Conservation (phyloP, 2,329 filamentous ascomycete species). For the Venturia effusa region DNA sequence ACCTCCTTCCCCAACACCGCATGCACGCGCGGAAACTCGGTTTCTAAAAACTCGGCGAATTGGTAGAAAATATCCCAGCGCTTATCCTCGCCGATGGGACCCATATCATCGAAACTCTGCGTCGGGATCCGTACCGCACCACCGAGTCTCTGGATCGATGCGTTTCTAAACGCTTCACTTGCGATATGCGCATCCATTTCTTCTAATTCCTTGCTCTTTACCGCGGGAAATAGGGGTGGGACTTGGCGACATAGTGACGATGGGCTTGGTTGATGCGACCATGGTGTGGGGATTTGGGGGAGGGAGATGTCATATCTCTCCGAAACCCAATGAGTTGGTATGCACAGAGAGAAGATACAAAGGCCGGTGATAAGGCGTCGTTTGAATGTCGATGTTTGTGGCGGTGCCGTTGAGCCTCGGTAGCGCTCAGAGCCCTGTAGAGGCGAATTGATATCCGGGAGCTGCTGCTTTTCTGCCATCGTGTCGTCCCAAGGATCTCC, state of each 20-base stretch:
- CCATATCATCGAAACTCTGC: conserved; percentile 45
- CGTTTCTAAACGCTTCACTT: conserved; percentile 4
- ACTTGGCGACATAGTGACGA: conserved; percentile 2
- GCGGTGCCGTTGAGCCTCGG: not conserved
- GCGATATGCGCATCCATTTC: not conserved
- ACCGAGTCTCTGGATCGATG: conserved; percentile 25
- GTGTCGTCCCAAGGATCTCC: not conserved
- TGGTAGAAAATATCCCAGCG: conserved; percentile 49
- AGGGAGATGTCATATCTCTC: not conserved
- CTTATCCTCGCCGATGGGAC: conserved; percentile 42
- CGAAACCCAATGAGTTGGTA: not conserved
- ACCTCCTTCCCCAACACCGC: conserved; percentile 36
- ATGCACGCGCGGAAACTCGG: conserved; percentile 40
- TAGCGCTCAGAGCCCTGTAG: no score
- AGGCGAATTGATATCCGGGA: not conserved
- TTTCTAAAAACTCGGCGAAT: conserved; percentile 39
- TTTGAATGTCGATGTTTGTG: not conserved
- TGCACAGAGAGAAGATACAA: not conserved
- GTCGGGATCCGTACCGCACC: conserved; percentile 44
- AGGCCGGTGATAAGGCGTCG: not conserved
- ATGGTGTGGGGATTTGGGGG: not conserved
- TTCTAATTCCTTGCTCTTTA: not conserved
- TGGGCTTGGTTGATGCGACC: not conserved
- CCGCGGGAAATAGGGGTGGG: not conserved
- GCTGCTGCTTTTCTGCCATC: not conserved